A percentile compares a stretch with the other conserved stretches of the same genome.
These are phyloP conservation scores for Ceriops zippeliana DNA, from an alignment of 345 rosid species.

Conservation along the genomic window DNA sequence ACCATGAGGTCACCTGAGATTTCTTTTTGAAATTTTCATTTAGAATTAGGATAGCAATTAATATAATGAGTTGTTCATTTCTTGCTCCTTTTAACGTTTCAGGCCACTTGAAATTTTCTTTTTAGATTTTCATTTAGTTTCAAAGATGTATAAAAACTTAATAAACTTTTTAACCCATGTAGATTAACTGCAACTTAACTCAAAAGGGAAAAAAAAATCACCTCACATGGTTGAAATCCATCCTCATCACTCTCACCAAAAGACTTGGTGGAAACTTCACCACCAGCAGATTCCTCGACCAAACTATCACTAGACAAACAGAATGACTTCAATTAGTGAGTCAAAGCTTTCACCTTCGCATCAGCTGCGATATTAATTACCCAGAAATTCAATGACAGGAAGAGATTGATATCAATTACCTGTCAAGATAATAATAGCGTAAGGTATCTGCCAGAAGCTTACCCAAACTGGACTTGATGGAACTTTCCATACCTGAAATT, in stretches of 20 bases:
- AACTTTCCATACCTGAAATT: slow-evolving; percentile 54
- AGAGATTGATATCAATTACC: slow-evolving; percentile 30
- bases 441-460: slow-evolving; percentile 61
- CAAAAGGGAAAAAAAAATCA: slow-evolving; percentile 10
- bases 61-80: too few species aligned
- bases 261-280: slow-evolving; percentile 52
- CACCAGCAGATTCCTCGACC: slow-evolving; percentile 82
- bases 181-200: not conserved
- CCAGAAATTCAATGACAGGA: not conserved
- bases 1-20: too few species aligned
- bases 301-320: slow-evolving; percentile 59
- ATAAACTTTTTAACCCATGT: too few species aligned
- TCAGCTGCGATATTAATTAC: not conserved
- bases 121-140: too few species aligned
- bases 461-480: slow-evolving; percentile 56
- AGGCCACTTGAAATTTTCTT: too few species aligned
- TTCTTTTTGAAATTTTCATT: too few species aligned
- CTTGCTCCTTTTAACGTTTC: too few species aligned
- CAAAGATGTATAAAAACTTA: too few species aligned
- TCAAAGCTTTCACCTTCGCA: not conserved
- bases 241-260: slow-evolving; percentile 62
- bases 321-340: slow-evolving; percentile 1
- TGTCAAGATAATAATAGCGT: slow-evolving; percentile 76
- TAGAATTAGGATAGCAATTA: too few species aligned
- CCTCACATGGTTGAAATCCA: slow-evolving; percentile 72